phyloP scores from a whole-genome alignment of 164 flowering plant genomes.

The Dillenia turbinata region DNA sequence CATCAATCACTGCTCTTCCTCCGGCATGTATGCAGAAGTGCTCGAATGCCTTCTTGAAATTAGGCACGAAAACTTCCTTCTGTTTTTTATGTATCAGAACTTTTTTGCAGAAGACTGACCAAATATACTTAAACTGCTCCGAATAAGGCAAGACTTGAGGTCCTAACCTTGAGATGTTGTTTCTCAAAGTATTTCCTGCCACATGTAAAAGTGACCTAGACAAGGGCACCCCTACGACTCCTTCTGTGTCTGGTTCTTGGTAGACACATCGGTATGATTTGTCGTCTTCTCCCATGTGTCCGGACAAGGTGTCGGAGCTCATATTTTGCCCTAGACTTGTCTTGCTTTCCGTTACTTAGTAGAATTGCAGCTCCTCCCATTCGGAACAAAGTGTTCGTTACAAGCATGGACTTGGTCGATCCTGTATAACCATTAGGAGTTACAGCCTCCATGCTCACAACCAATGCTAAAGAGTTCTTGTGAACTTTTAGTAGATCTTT shows the following conservation, averaged over 20 bases:
- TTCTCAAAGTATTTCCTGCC: conserved; percentile 38
- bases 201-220: conserved; percentile 33
- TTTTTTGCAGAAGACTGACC: conserved; percentile 15
- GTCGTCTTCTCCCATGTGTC: conserved; percentile 48
- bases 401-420: conserved; percentile 49
- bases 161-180: conserved; percentile 35
- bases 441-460: conserved; percentile 53
- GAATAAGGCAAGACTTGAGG: conserved; percentile 40
- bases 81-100: not conserved
- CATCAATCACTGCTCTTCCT: conserved; percentile 42
- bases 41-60: conserved; percentile 44
- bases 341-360: conserved; percentile 38
- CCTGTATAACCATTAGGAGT: conserved; percentile 41
- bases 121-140: conserved; percentile 39
- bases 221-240: conserved; percentile 33
- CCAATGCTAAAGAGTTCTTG: conserved; percentile 43
- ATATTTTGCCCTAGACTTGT: conserved; percentile 33
- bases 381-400: conserved; percentile 52
- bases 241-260: conserved; percentile 37
- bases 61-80: conserved; percentile 27
- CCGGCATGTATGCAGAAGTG: conserved; percentile 25
- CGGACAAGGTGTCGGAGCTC: conserved; percentile 40
- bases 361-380: conserved; percentile 53
- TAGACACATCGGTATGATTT: conserved; percentile 33
- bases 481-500: conserved; percentile 54